Evolutionary conservation across 169 alveolate genomes (phyloP).

Genomic region (Plasmodium cynomolgi): DNA sequence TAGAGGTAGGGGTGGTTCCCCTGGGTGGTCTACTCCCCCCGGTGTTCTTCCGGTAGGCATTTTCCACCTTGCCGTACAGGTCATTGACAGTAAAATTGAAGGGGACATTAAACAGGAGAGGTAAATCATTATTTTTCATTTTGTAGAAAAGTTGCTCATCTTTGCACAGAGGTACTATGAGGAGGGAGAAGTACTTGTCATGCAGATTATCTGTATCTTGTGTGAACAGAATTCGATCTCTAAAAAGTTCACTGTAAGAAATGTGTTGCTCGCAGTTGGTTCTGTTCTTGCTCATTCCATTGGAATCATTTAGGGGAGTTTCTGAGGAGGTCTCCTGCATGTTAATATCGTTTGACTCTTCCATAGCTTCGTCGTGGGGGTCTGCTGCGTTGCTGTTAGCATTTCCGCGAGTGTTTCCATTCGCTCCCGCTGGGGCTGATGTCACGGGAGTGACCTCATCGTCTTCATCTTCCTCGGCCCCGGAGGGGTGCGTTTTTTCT

Average conservation of each 20-base stretch:
- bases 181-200: conserved; percentile 28
- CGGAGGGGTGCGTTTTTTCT: conserved; percentile 10
- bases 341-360: conserved; percentile 7
- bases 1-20: background rate
- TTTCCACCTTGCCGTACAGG: conserved; percentile 13
- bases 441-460: background rate
- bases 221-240: background rate
- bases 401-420: background rate
- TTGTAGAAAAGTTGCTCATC: conserved; percentile 53
- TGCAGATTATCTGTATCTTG: background rate
- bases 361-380: background rate
- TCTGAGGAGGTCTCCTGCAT: background rate
- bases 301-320: background rate
- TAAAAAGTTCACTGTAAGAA: conserved; percentile 10
- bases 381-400: background rate
- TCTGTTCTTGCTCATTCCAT: background rate
- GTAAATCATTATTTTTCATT: conserved; percentile 63
- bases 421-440: background rate
- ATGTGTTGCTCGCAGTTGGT: background rate
- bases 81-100: conserved; percentile 19
- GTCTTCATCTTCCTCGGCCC: conserved; percentile 21
- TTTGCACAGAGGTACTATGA: conserved; percentile 35
- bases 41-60: background rate
- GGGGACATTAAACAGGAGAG: conserved; percentile 30
- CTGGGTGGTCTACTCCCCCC: background rate